phyloP scores from a whole-genome alignment of 805 yeast species.

The Saturnispora besseyi region DNA sequence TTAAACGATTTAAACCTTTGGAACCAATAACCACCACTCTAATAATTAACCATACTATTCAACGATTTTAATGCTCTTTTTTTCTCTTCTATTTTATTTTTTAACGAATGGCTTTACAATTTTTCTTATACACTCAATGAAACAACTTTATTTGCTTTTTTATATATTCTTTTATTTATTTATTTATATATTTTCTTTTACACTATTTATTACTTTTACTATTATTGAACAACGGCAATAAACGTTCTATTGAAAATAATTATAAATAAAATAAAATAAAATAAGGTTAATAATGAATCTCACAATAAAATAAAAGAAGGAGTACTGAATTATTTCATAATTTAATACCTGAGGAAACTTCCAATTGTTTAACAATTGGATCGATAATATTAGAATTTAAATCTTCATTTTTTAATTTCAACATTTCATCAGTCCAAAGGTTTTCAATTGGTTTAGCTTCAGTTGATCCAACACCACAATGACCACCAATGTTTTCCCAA shows the following conservation, averaged over 20 bases:
- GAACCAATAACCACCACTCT: not conserved
- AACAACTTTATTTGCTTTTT: no score
- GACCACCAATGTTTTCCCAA: conserved; percentile 79
- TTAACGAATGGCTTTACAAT: not conserved
- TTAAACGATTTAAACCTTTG: not conserved
- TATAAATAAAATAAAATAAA: not conserved
- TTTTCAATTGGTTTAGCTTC: conserved; percentile 41
- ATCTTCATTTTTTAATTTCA: conserved; percentile 51
- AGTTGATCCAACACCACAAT: conserved; percentile 73
- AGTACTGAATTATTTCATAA: conserved; percentile 12
- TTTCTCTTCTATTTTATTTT: not conserved
- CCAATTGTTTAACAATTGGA: conserved; percentile 54
- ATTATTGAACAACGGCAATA: not conserved
- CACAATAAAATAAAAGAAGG: not conserved
- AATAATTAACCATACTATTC: not conserved
- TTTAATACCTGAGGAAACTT: conserved; percentile 60
- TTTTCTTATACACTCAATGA: no score
- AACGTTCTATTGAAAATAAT: not conserved
- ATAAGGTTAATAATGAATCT: not conserved
- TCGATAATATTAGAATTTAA: conserved; percentile 59
- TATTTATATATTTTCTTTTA: no score
- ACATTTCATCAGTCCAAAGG: conserved; percentile 82
- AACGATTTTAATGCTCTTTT: not conserved
- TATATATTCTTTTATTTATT: no score
- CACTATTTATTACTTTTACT: no score